Conservation (phyloP, 148 eudicot genomes). For the Euryodendron excelsum region DNA sequence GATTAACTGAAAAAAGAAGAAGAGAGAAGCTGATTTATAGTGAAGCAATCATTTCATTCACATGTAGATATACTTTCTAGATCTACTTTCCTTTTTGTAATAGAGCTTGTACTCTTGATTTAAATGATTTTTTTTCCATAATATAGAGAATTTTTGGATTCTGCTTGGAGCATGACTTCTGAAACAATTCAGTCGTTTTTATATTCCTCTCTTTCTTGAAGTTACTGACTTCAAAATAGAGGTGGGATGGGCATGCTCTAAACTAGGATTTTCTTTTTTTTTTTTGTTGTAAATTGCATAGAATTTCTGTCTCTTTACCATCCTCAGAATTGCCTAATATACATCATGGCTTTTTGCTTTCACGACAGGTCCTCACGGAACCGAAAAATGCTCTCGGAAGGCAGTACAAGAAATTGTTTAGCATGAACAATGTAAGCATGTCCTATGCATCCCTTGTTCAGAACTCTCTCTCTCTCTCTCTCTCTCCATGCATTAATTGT, state of each 20-base stretch:
- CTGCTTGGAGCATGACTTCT: background rate
- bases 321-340: background rate
- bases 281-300: background rate
- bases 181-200: background rate
- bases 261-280: background rate
- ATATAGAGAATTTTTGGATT: background rate
- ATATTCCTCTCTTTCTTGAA: background rate
- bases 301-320: background rate
- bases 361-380: constrained; percentile 72
- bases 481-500: background rate
- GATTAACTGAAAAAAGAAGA: too few species aligned
- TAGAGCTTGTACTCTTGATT: background rate
- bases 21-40: background rate
- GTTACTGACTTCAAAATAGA: background rate
- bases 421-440: constrained; percentile 83
- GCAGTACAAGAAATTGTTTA: constrained; percentile 89
- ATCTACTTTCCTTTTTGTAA: background rate
- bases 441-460: background rate
- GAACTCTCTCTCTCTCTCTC: background rate
- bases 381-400: constrained; percentile 92
- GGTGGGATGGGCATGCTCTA: background rate
- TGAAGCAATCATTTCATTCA: background rate
- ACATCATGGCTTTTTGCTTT: constrained; percentile 1
- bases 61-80: background rate
- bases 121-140: background rate